Evolutionary conservation across 768 basidiomycete species (phyloP).

Genomic region (Suillus americanus): DNA sequence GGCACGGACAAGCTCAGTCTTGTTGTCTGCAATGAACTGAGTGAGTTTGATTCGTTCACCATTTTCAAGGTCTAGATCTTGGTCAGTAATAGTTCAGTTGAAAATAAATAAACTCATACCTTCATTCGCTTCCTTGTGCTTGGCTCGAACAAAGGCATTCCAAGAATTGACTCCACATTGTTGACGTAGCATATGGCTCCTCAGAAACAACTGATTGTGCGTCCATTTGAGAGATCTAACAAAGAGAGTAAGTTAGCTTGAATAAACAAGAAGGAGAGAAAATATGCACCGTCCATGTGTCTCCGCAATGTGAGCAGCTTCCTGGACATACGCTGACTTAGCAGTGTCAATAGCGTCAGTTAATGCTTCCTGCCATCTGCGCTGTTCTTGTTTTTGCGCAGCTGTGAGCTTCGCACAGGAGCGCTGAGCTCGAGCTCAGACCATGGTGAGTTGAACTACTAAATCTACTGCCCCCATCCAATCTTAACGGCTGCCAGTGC

Average conservation of each 20-base stretch:
- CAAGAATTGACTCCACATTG: not conserved
- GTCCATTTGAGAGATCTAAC: constrained; percentile 1
- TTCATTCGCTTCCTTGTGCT: not conserved
- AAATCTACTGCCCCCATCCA: too few species aligned
- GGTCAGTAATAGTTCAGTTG: not conserved
- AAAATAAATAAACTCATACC: not conserved
- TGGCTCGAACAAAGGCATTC: not conserved
- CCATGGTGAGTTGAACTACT: not conserved
- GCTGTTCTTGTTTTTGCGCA: not conserved
- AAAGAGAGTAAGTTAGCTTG: not conserved
- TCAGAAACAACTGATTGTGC: not conserved
- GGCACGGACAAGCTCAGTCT: not conserved
- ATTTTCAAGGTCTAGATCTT: not conserved
- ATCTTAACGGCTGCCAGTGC: too few species aligned
- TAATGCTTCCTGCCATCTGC: not conserved
- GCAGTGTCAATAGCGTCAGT: not conserved
- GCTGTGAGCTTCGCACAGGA: not conserved
- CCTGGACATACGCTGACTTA: not conserved
- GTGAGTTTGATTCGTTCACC: not conserved
- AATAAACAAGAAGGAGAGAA: not conserved
- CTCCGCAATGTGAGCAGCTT: not conserved
- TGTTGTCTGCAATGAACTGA: not conserved
- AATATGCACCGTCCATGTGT: not conserved
- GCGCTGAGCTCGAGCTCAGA: not conserved
- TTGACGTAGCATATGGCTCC: not conserved